These are phyloP conservation scores for Coleophoma eucalyptorum DNA, from an alignment of 2,329 filamentous ascomycete species.

Conservation along the genomic window DNA sequence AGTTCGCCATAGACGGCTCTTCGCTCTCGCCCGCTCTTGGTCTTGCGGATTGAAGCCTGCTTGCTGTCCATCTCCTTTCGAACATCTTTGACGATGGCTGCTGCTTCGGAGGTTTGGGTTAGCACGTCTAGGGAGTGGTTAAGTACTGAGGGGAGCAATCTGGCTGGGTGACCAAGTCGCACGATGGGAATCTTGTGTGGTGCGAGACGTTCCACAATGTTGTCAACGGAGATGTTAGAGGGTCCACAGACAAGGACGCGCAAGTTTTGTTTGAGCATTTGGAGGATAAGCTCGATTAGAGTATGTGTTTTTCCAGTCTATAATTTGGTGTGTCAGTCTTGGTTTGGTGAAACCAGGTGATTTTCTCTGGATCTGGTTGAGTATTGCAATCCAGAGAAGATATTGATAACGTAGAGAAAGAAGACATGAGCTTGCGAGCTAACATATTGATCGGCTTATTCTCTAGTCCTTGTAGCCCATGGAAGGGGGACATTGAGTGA, in stretches of 20 bases:
- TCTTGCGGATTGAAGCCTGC: conserved; percentile 84
- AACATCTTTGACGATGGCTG: conserved; percentile 84
- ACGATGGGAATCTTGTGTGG: conserved; percentile 83
- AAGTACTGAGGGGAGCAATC: conserved; percentile 82
- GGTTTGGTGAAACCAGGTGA: too few relatives aligned
- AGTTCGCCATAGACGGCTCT: conserved; percentile 81
- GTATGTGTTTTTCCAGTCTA: conserved; percentile 95
- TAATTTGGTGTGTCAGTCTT: not conserved
- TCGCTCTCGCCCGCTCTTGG: conserved; percentile 73
- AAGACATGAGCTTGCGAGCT: too few relatives aligned
- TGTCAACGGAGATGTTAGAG: conserved; percentile 96
- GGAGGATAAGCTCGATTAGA: conserved; percentile 90
- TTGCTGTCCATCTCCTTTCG: conserved; percentile 90
- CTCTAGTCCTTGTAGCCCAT: too few relatives aligned
- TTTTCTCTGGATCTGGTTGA: too few relatives aligned
- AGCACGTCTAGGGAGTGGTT: conserved; percentile 89
- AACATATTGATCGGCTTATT: too few relatives aligned
- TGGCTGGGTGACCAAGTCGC: conserved; percentile 87
- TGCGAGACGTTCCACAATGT: conserved; percentile 89
- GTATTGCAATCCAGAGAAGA: too few relatives aligned
- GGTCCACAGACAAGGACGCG: conserved; percentile 91
- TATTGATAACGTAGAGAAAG: too few relatives aligned
- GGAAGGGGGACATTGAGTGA: too few relatives aligned
- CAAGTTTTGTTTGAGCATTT: conserved; percentile 69
- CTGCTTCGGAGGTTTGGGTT: conserved; percentile 86